Evolutionary conservation across 306 rosid genomes (phyloP).

Genomic region (Dryas octopetala): DNA sequence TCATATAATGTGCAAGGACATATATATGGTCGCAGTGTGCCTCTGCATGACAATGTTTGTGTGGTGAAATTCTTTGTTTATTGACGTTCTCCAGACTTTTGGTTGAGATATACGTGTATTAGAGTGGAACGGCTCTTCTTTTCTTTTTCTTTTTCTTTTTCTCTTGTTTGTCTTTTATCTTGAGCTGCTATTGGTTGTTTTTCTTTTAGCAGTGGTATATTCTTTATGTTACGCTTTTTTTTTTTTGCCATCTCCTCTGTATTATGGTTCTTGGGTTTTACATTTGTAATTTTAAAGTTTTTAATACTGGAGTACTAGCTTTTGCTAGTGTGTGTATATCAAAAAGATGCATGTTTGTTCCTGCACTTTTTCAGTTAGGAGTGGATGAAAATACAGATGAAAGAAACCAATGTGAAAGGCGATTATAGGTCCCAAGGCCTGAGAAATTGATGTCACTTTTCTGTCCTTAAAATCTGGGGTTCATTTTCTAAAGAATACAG

Average conservation of each 20-base stretch:
- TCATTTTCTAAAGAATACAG: too few species aligned
- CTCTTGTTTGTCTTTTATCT: background rate
- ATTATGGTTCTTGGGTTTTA: background rate
- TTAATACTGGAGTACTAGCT: background rate
- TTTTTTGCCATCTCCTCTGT: background rate
- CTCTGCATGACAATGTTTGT: slow-evolving; percentile 1
- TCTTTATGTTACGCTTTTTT: background rate
- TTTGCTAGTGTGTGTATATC: background rate
- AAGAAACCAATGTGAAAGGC: too few species aligned
- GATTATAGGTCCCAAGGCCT: background rate
- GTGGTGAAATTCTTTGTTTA: slow-evolving; percentile 1
- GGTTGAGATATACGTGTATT: slow-evolving; percentile 7
- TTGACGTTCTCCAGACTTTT: slow-evolving; percentile 1
- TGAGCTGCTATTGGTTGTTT: background rate
- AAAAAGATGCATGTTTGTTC: background rate
- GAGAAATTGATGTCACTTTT: background rate
- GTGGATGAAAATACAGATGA: background rate
- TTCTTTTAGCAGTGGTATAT: background rate
- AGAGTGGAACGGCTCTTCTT: slow-evolving; percentile 4
- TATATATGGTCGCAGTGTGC: slow-evolving; percentile 11
- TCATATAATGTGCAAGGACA: slow-evolving; percentile 36
- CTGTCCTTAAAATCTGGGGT: background rate
- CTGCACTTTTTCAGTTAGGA: background rate
- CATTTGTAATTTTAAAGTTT: background rate
- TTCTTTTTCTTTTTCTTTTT: background rate